Evolutionary conservation across 1,284 basidiomycete genomes (phyloP).

Genomic region (Cronartium ribicola): DNA sequence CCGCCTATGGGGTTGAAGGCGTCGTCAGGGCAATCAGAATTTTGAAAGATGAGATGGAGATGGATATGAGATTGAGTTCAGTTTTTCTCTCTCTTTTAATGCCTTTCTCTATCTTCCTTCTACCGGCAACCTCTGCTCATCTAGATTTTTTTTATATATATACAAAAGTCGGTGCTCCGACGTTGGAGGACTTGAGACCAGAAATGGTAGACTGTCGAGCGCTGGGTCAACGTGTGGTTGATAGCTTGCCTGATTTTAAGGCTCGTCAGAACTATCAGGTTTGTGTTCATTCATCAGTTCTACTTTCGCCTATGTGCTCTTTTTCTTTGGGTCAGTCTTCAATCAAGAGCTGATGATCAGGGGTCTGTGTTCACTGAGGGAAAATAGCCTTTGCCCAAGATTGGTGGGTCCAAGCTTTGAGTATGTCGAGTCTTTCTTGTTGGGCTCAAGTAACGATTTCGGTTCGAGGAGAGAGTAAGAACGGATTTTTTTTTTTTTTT

Average conservation of each 20-base stretch:
- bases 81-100: neutral
- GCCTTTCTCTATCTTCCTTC: slow-evolving; percentile 15
- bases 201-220: slow-evolving; percentile 70
- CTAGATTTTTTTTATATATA: slow-evolving; percentile 66
- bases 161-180: slow-evolving; percentile 69
- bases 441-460: too few relatives aligned
- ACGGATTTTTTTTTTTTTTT: too few relatives aligned
- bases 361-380: neutral
- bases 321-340: neutral
- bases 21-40: slow-evolving; percentile 54
- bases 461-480: too few relatives aligned
- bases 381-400: slow-evolving; percentile 8
- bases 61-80: slow-evolving; percentile 45
- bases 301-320: neutral
- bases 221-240: slow-evolving; percentile 22
- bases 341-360: neutral
- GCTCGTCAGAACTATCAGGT: slow-evolving; percentile 18
- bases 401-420: neutral
- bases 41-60: slow-evolving; percentile 82
- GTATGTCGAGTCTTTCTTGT: neutral
- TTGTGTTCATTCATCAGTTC: neutral
- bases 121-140: slow-evolving; percentile 1
- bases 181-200: slow-evolving; percentile 69
- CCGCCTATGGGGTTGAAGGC: slow-evolving; percentile 74
- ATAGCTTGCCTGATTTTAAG: slow-evolving; percentile 21